Evolutionary conservation across 2,329 filamentous ascomycete genomes (phyloP).

Genomic region (Calonectria hawksworthii): DNA sequence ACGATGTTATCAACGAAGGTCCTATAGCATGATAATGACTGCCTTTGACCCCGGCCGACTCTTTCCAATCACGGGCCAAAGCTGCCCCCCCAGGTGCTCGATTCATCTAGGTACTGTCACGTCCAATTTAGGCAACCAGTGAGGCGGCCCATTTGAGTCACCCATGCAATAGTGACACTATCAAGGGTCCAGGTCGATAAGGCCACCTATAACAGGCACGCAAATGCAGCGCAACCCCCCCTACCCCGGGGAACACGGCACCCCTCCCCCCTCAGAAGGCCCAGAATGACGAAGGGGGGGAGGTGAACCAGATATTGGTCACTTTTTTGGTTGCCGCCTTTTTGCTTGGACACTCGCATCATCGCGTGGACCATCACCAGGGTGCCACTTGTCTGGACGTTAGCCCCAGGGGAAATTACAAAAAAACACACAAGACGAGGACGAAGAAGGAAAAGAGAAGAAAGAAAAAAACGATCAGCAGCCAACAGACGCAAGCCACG

Average conservation of each 20-base stretch:
- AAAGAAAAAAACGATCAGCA: neutral
- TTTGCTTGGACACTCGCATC: neutral
- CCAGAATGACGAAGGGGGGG: neutral
- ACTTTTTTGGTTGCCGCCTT: neutral
- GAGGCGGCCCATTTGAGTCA: constrained; percentile 6
- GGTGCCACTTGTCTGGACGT: neutral
- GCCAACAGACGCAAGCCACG: neutral
- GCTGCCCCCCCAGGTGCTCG: neutral
- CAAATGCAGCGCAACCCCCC: neutral
- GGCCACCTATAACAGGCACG: constrained; percentile 3
- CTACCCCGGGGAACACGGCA: neutral
- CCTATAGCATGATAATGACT: constrained; percentile 5
- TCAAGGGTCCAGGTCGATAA: constrained; percentile 3
- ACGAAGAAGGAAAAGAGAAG: neutral
- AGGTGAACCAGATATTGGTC: neutral
- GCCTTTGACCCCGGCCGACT: neutral
- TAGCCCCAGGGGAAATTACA: neutral
- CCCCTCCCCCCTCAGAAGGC: neutral
- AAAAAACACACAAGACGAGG: neutral
- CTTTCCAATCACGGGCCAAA: neutral
- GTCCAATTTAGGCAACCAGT: constrained; percentile 7
- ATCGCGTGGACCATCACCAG: neutral
- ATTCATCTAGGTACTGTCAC: neutral
- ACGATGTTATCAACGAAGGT: neutral
- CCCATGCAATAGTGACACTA: constrained; percentile 6